A percentile compares a stretch with the other conserved stretches of the same genome.
Evolutionary conservation across 1,284 basidiomycete species (phyloP).

Genomic region (Stygiomarasmius scandens): DNA sequence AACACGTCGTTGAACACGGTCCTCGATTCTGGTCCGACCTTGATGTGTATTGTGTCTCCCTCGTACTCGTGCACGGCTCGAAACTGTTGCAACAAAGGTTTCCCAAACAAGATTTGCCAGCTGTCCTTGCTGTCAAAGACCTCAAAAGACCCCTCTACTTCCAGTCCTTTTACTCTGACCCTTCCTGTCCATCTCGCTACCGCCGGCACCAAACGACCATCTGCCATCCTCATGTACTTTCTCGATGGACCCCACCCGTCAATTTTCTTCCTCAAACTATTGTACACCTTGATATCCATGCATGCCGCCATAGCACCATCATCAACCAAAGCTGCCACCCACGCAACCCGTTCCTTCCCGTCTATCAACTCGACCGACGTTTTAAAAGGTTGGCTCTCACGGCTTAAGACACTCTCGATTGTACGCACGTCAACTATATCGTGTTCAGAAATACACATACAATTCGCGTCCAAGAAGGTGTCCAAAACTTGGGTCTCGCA

Average conservation of each 20-base stretch:
- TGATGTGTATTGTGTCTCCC: conserved; percentile 18
- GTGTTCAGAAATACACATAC: background rate
- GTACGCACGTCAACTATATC: conserved; percentile 11
- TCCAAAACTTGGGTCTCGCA: background rate
- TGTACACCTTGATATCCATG: conserved; percentile 24
- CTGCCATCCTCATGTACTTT: conserved; percentile 28
- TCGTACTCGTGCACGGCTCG: conserved; percentile 28
- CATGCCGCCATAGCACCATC: conserved; percentile 32
- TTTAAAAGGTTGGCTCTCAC: background rate
- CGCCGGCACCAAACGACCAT: conserved; percentile 28
- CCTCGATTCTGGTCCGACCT: background rate
- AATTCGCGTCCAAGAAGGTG: background rate
- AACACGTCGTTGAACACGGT: background rate
- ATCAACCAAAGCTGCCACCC: conserved; percentile 24
- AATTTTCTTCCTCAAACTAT: conserved; percentile 18
- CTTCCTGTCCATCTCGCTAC: conserved; percentile 28
- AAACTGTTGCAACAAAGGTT: conserved; percentile 29
- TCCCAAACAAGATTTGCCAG: conserved; percentile 36
- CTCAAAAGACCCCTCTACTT: conserved; percentile 26
- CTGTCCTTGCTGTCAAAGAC: conserved; percentile 33
- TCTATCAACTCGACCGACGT: background rate
- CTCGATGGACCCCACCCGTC: conserved; percentile 16
- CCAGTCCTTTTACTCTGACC: conserved; percentile 20
- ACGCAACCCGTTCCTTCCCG: conserved; percentile 1
- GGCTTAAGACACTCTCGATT: conserved; percentile 1